Evolutionary conservation across 2,329 filamentous ascomycete species (phyloP).

Genomic region (Zymoseptoria crescenta): DNA sequence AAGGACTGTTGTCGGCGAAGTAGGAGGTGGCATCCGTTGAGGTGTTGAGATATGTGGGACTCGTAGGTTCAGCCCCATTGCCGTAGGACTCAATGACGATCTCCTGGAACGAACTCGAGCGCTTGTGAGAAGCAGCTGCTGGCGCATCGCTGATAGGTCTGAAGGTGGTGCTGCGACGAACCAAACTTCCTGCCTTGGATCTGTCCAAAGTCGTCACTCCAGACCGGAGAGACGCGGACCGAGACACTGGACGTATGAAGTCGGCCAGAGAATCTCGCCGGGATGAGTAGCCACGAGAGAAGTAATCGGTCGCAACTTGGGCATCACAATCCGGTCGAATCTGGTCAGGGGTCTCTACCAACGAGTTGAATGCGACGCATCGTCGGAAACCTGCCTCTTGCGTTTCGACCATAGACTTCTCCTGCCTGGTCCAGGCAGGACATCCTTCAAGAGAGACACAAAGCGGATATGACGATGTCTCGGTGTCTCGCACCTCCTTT

Average conservation of each 20-base stretch:
- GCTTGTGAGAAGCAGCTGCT: conserved; percentile 24
- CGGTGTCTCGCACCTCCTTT: conserved; percentile 50
- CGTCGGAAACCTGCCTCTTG: background rate
- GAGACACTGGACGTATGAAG: conserved; percentile 19
- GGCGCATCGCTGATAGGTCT: conserved; percentile 16
- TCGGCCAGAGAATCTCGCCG: conserved; percentile 12
- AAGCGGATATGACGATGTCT: conserved; percentile 52
- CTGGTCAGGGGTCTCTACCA: conserved; percentile 18
- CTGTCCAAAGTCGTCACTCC: conserved; percentile 25
- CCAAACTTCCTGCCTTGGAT: conserved; percentile 24
- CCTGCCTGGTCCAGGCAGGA: conserved; percentile 31
- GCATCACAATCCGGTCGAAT: conserved; percentile 43
- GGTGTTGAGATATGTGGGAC: background rate
- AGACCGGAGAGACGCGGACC: conserved; percentile 32
- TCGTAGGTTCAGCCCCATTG: conserved; percentile 21
- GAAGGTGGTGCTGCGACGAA: conserved; percentile 12
- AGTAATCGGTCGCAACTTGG: conserved; percentile 32
- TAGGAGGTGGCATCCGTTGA: background rate
- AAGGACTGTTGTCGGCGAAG: background rate
- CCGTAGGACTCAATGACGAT: conserved; percentile 34
- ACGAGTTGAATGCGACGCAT: conserved; percentile 7
- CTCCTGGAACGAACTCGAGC: conserved; percentile 27
- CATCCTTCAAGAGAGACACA: conserved; percentile 40
- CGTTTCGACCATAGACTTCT: conserved; percentile 1
- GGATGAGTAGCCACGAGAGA: conserved; percentile 19